phyloP scores from a whole-genome alignment of 1,139 yeast species.

The Protomyces lactucae-debilis region DNA sequence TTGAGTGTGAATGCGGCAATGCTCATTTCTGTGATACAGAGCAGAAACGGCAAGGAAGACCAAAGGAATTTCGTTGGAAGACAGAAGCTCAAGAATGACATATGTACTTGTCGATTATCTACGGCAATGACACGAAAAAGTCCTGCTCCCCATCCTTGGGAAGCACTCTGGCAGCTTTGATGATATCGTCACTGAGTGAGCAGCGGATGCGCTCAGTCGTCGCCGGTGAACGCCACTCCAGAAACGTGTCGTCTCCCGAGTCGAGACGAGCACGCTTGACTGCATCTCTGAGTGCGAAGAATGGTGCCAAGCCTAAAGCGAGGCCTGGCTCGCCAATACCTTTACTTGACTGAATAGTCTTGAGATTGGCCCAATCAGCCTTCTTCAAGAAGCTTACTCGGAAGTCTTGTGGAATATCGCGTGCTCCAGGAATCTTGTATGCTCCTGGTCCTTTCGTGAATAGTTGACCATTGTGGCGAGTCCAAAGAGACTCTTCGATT shows the following conservation, averaged over 20 bases:
- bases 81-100: not conserved
- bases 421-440: slow-evolving; percentile 48
- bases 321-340: slow-evolving; percentile 50
- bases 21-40: slow-evolving; percentile 12
- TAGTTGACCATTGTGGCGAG: slow-evolving; percentile 42
- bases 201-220: slow-evolving; percentile 46
- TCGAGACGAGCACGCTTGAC: slow-evolving; percentile 37
- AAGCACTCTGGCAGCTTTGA: slow-evolving; percentile 38
- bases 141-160: slow-evolving; percentile 40
- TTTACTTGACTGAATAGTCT: slow-evolving; percentile 45
- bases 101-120: not conserved
- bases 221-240: slow-evolving; percentile 41
- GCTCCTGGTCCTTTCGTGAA: slow-evolving; percentile 49
- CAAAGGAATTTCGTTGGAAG: slow-evolving; percentile 19
- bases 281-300: slow-evolving; percentile 47
- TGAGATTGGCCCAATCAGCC: slow-evolving; percentile 44
- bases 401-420: slow-evolving; percentile 46
- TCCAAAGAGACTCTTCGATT: slow-evolving; percentile 47
- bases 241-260: slow-evolving; percentile 29
- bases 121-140: slow-evolving; percentile 38
- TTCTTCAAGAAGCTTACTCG: slow-evolving; percentile 44
- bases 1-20: slow-evolving; percentile 11
- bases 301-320: slow-evolving; percentile 43
- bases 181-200: slow-evolving; percentile 41
- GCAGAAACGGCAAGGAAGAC: slow-evolving; percentile 19